Evolutionary conservation across 768 basidiomycete species (phyloP), one percentile per base, ranked within the genome.

Genomic region (Rhizopogon vinicolor): DNA sequence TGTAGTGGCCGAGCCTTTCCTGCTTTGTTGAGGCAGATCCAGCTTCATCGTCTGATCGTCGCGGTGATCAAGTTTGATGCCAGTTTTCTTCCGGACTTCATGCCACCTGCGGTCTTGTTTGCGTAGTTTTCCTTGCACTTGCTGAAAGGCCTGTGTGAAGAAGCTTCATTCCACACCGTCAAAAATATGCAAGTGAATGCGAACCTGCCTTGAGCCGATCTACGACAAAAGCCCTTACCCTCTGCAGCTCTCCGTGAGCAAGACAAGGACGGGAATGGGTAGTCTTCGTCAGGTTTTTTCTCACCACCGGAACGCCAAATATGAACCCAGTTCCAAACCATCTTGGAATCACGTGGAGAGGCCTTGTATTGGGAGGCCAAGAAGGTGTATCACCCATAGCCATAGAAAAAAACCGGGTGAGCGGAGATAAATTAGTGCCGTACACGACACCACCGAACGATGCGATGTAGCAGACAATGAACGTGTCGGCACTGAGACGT

Each of bases 401-500:
- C 44, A 76, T 59, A 18, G 70, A 69, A 58, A 75, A 76, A 50
- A 63, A 61, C 37, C 62, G 67, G 12, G 61, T 68, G 14, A 71
- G 53, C 29, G 63, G 62, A 19, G 42, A 52, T 10, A 74, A 60
- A 43, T 66, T 57, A 6, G 62, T 52, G 28, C 59, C 60, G 42
- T 53, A 54, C 41, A 56, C 65, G 6, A 66, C 66, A 5, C 65
- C 58, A 5, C 70, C 68, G 42, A 70, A 74, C 19, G 74, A 72
- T 28, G 72, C 68, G 55, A 75, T 58, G 44, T 68, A 66, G 54
- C 72, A 76, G 49, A 75, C 68, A 42, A 74, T 62, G 52, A 75
- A 74, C 44, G 48, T 46, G 13, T 66, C 61, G 10, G 55, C 60
- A 19, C 57, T 57, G 14, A 72, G 60, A 33, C 66, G 69, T 31